These are phyloP conservation scores for Blastobotrys mokoenaii DNA, from an alignment of 805 yeast genomes.

Conservation along the genomic window DNA sequence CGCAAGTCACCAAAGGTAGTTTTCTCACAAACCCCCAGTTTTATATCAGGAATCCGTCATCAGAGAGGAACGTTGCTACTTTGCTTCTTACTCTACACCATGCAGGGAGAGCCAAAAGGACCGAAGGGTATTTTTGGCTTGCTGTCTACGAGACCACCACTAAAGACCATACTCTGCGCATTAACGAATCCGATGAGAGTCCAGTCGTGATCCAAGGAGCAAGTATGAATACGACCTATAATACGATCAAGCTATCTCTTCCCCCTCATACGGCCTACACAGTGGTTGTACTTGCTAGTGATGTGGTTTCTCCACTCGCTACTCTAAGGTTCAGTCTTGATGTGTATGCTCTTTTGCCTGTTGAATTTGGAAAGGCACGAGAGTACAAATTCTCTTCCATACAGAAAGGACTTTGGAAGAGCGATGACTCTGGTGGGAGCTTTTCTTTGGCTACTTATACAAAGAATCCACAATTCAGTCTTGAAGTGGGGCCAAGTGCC, in stretches of 20 bases:
- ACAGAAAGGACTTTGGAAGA: slow-evolving; percentile 39
- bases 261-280: slow-evolving; percentile 18
- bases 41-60: slow-evolving; percentile 28
- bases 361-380: slow-evolving; percentile 27
- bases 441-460: slow-evolving; percentile 40
- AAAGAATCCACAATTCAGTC: slow-evolving; percentile 46
- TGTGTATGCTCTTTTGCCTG: slow-evolving; percentile 12
- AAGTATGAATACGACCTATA: slow-evolving; percentile 28
- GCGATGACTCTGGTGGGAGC: slow-evolving; percentile 44
- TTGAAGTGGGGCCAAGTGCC: not conserved
- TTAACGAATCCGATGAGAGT: not conserved
- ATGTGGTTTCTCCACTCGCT: slow-evolving; percentile 1
- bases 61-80: slow-evolving; percentile 32
- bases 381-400: slow-evolving; percentile 13
- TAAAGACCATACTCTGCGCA: too few species aligned
- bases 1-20: slow-evolving; percentile 12
- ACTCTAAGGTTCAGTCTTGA: slow-evolving; percentile 14
- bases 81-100: slow-evolving; percentile 43
- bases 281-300: slow-evolving; percentile 15
- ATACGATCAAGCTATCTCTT: slow-evolving; percentile 19
- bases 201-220: slow-evolving; percentile 16
- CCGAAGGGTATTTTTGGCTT: slow-evolving; percentile 16
- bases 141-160: not conserved
- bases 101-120: slow-evolving; percentile 10
- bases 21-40: slow-evolving; percentile 38